phyloP scores from a whole-genome alignment of 495 filamentous ascomycete species.

The Lineolata rhizophorae region DNA sequence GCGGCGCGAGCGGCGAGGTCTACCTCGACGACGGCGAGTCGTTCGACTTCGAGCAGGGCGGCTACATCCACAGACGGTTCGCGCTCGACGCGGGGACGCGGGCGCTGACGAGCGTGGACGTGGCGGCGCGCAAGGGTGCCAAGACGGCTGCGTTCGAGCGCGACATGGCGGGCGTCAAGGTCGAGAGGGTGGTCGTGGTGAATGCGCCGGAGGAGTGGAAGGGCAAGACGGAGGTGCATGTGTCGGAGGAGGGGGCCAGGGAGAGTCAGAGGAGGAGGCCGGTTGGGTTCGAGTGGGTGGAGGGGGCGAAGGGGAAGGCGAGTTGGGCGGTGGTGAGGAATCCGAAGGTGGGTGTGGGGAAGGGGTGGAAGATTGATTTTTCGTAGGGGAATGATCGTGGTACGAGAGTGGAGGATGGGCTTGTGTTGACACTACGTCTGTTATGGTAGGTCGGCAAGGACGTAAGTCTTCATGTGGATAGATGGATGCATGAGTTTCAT shows the following conservation, averaged over 20 bases:
- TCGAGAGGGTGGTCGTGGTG: constrained; percentile 69
- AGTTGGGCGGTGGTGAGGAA: constrained; percentile 64
- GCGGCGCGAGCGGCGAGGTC: constrained; percentile 55
- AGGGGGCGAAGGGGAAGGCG: constrained; percentile 37
- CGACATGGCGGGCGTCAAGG: constrained; percentile 47
- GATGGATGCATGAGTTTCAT: no score
- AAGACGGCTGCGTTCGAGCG: constrained; percentile 55
- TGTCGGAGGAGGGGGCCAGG: constrained; percentile 47
- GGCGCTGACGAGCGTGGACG: constrained; percentile 29
- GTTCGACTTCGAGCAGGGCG: constrained; percentile 66
- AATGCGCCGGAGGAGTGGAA: constrained; percentile 55
- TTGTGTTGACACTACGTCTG: no score
- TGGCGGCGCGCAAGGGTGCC: constrained; percentile 26
- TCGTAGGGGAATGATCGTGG: no score
- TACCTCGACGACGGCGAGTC: constrained; percentile 91
- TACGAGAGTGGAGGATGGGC: no score
- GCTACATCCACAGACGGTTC: constrained; percentile 71
- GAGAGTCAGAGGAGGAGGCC: constrained; percentile 17
- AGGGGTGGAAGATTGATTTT: constrained; percentile 65
- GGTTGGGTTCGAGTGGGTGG: constrained; percentile 34
- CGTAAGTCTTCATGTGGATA: no score
- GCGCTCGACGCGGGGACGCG: constrained; percentile 27
- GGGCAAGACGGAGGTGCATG: constrained; percentile 37
- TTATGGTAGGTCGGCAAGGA: no score
- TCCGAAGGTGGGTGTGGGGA: constrained; percentile 52